phyloP scores from a whole-genome alignment of 1,284 basidiomycete genomes.

The Sporisorium reilianum region DNA sequence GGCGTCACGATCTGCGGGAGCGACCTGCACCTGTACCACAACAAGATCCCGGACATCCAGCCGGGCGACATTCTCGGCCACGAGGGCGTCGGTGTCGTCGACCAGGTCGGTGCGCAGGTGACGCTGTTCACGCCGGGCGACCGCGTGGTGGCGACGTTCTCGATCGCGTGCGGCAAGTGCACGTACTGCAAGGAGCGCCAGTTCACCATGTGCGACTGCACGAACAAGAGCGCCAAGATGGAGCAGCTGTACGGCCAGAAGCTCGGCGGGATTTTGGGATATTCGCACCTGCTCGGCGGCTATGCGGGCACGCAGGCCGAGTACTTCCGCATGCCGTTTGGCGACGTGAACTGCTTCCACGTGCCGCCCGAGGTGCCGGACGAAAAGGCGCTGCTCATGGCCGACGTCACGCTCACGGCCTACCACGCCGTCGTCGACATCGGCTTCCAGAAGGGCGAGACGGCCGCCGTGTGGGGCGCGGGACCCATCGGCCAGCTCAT shows the following conservation, averaged over 20 bases:
- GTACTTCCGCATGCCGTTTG: constrained; percentile 76
- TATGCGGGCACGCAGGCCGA: constrained; percentile 78
- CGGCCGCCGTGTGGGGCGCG: constrained; percentile 77
- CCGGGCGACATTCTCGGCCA: constrained; percentile 75
- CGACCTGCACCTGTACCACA: constrained; percentile 54
- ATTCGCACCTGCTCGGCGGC: constrained; percentile 80
- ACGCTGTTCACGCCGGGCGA: constrained; percentile 55
- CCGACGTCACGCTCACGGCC: constrained; percentile 80
- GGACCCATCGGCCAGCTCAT: constrained; percentile 77
- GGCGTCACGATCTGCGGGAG: constrained; percentile 78
- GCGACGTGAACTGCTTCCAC: constrained; percentile 78
- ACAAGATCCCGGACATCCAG: constrained; percentile 76
- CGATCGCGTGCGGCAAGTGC: constrained; percentile 82
- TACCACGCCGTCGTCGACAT: constrained; percentile 81
- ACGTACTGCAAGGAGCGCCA: constrained; percentile 79
- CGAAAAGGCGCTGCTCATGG: constrained; percentile 74
- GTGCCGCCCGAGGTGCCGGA: constrained; percentile 73
- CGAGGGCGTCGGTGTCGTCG: constrained; percentile 62
- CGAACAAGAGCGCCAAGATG: constrained; percentile 77
- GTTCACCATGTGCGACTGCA: constrained; percentile 79
- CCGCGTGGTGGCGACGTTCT: constrained; percentile 76
- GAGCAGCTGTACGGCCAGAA: constrained; percentile 77
- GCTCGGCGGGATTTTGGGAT: constrained; percentile 67
- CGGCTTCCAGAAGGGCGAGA: constrained; percentile 77
- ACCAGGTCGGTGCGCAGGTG: constrained; percentile 54